Evolutionary conservation across 164 flowering plant species (phyloP).

Genomic region (Vitis cinerea): DNA sequence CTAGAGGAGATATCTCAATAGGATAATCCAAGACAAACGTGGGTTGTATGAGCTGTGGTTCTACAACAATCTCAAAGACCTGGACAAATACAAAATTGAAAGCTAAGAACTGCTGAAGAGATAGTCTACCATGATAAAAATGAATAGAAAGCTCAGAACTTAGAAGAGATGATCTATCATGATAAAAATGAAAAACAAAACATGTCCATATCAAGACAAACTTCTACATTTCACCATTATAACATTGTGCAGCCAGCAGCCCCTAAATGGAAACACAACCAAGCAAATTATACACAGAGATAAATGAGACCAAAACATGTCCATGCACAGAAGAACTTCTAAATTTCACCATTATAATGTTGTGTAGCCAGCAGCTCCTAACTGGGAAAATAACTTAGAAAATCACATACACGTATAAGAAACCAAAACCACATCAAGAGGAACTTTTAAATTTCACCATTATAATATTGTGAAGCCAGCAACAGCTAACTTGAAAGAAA

Average conservation of each 20-base stretch:
- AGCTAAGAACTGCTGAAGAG: not conserved
- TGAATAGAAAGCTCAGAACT: too few relatives aligned
- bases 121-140: not conserved
- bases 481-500: not conserved
- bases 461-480: not conserved
- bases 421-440: constrained; percentile 1
- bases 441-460: not conserved
- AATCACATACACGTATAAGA: too few relatives aligned
- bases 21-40: constrained; percentile 98
- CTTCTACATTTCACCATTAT: not conserved
- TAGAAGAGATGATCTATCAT: too few relatives aligned
- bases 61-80: constrained; percentile 89
- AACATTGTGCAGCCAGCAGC: not conserved
- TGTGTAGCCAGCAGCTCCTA: too few relatives aligned
- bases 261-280: not conserved
- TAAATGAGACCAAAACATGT: too few relatives aligned
- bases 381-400: too few relatives aligned
- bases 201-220: too few relatives aligned
- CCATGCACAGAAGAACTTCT: too few relatives aligned
- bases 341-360: too few relatives aligned
- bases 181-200: not conserved
- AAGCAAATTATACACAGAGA: too few relatives aligned
- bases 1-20: constrained; percentile 93
- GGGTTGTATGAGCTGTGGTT: constrained; percentile 84
- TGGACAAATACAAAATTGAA: constrained; percentile 28